Evolutionary conservation across 345 rosid species (phyloP).

Genomic region (Eucalyptus curtisii): DNA sequence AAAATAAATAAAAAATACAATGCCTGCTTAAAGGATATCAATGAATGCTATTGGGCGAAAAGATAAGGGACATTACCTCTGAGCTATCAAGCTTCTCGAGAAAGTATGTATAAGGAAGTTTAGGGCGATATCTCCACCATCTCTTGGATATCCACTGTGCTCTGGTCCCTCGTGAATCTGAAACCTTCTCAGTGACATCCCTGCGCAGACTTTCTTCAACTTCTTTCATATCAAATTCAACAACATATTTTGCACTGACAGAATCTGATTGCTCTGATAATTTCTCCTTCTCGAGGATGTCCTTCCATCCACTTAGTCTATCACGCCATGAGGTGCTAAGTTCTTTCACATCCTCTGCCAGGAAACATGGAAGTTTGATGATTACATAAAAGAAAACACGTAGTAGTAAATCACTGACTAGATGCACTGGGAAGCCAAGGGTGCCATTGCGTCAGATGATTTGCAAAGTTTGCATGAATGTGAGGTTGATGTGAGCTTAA

Average conservation of each 20-base stretch:
- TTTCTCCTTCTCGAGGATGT: conserved; percentile 55
- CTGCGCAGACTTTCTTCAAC: conserved; percentile 89
- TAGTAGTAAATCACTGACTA: not conserved
- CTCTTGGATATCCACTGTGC: conserved; percentile 96
- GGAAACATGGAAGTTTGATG: not conserved
- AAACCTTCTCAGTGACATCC: conserved; percentile 53
- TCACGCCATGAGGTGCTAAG: conserved; percentile 58
- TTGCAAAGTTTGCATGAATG: not conserved
- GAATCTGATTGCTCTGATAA: conserved; percentile 52
- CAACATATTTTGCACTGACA: conserved; percentile 58
- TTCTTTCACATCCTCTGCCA: conserved; percentile 33
- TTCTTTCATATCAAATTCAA: conserved; percentile 95
- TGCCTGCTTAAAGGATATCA: not conserved
- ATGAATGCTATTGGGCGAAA: not conserved
- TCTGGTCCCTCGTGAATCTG: conserved; percentile 56
- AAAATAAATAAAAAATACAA: not conserved
- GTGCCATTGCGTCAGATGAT: not conserved
- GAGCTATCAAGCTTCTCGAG: conserved; percentile 87
- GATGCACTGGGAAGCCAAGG: not conserved
- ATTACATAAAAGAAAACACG: not conserved
- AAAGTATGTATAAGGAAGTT: conserved; percentile 82
- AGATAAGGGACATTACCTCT: conserved; percentile 32
- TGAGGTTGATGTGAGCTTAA: not conserved
- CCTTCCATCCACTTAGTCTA: conserved; percentile 67
- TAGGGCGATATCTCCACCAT: conserved; percentile 98